Percentiles rank a stretch among this genome's conserved stretches.
Evolutionary conservation across 148 eudicot species (phyloP).

Genomic region (Chenopodium quinoa): DNA sequence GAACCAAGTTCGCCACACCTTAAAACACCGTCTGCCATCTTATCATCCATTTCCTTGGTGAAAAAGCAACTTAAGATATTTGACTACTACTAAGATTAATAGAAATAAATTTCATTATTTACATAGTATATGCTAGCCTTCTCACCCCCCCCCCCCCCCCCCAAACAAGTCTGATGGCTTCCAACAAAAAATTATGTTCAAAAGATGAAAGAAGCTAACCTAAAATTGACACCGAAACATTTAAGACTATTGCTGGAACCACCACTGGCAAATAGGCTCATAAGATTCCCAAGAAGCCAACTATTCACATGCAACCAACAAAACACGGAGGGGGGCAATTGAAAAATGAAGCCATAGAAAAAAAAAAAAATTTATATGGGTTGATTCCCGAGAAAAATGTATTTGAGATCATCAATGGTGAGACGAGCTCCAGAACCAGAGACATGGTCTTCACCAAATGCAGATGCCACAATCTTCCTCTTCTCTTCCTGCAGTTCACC

Average conservation of each 20-base stretch:
- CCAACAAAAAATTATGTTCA: constrained; percentile 12
- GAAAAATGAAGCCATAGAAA: not conserved
- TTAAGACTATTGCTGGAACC: not conserved
- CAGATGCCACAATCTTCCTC: constrained; percentile 97
- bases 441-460: constrained; percentile 87
- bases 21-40: too few species aligned
- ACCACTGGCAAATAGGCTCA: constrained; percentile 7
- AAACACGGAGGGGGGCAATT: constrained; percentile 5
- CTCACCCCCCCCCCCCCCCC: not conserved
- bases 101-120: constrained; percentile 19
- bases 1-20: too few species aligned
- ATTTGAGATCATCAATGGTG: constrained; percentile 72
- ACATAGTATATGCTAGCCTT: constrained; percentile 16
- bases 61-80: not conserved
- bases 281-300: not conserved
- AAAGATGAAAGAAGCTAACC: constrained; percentile 14
- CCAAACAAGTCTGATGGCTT: not conserved
- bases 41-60: too few species aligned
- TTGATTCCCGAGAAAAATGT: constrained; percentile 54
- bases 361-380: too few species aligned
- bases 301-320: constrained; percentile 13
- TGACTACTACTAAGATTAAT: not conserved
- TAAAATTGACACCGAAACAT: constrained; percentile 8
- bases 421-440: constrained; percentile 68
- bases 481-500: constrained; percentile 77